Percentiles rank a stretch among this genome's conserved stretches.
These are phyloP conservation scores for Lentinula edodes DNA, from an alignment of 768 basidiomycete species.

Conservation along the genomic window DNA sequence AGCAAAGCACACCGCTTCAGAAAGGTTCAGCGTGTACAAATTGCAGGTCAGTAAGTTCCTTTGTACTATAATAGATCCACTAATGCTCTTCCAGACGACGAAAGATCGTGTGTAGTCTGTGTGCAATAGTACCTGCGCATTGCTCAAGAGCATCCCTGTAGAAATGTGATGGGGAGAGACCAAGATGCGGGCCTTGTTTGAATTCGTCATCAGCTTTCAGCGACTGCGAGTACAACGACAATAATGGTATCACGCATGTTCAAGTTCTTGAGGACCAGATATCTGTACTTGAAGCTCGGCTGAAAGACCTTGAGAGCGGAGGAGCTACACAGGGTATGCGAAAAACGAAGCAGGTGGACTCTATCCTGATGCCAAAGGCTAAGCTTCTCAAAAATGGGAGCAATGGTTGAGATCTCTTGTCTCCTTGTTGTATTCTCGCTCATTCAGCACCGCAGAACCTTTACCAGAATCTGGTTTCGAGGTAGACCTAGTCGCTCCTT, in stretches of 20 bases:
- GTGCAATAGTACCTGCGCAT: neutral
- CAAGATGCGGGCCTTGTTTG: slow-evolving; percentile 45
- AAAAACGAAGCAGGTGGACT: slow-evolving; percentile 6
- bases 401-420: neutral
- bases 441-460: neutral
- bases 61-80: neutral
- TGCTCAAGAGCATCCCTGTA: slow-evolving; percentile 13
- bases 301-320: slow-evolving; percentile 32
- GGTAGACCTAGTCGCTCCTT: neutral
- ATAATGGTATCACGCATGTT: slow-evolving; percentile 34
- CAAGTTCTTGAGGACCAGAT: slow-evolving; percentile 44
- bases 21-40: slow-evolving; percentile 47
- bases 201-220: slow-evolving; percentile 34
- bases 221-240: slow-evolving; percentile 54
- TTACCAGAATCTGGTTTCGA: neutral
- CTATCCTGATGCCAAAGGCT: neutral
- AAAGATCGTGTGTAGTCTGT: slow-evolving; percentile 34
- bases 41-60: slow-evolving; percentile 35
- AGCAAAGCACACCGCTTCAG: slow-evolving; percentile 22
- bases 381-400: neutral
- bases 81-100: slow-evolving; percentile 28
- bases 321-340: slow-evolving; percentile 10
- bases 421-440: neutral
- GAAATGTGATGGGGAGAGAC: slow-evolving; percentile 50
- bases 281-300: slow-evolving; percentile 33